Base-by-base conservation (phyloP, 2,329 filamentous ascomycete genomes). In the Colletotrichum simmondsii region DNA sequence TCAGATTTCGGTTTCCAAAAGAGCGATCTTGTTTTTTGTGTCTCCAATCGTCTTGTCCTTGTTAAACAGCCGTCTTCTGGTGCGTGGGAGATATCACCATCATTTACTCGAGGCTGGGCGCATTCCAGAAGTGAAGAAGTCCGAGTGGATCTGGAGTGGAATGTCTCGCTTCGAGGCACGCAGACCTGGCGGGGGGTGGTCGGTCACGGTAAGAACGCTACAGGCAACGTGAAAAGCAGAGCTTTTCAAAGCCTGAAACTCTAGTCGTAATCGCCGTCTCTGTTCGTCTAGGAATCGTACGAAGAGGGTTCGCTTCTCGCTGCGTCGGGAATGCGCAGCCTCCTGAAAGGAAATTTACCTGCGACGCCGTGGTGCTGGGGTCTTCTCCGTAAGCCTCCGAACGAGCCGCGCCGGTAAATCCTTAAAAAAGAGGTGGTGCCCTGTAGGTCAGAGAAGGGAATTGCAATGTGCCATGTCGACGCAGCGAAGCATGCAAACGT, bases 131-230 rank as follows among this genome's bases (percentile, higher is more conserved):
- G 10, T n/a, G 26, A 22, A 32, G 30, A 61, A 49, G 7, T 28
- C 46, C 1, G 54, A 24, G 30, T n/a, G 71, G 42, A 49, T 49
- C 19, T n/a, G 42, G n/a, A 67, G 66, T 67, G 57, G 60, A 35
- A 42, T 73, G 66, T 73, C 66, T 71, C 60, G 35, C 28, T 64
- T 26, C 61, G 46, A 37, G 22, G n/a, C 26, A 49, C 24, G 37
- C 42, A 22, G 5, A 30, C 7, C 42, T 28, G 14, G 19, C 24
- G 19, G 26, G 26, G 26, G 16, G 24, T 62, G 59, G 59, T 4
- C 28, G 22, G 46, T 12, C 37, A 42, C 37, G 37, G 37, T 42
- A 16, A 42, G 37, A 19, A 37, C n/a, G n/a, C 4, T 53, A n/a
- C 60, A 22, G 22, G 14, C 22, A 11, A 19, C 16, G 42, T 30